Evolutionary conservation across 1,284 basidiomycete species (phyloP).

Genomic region (Ganoderma sinense): DNA sequence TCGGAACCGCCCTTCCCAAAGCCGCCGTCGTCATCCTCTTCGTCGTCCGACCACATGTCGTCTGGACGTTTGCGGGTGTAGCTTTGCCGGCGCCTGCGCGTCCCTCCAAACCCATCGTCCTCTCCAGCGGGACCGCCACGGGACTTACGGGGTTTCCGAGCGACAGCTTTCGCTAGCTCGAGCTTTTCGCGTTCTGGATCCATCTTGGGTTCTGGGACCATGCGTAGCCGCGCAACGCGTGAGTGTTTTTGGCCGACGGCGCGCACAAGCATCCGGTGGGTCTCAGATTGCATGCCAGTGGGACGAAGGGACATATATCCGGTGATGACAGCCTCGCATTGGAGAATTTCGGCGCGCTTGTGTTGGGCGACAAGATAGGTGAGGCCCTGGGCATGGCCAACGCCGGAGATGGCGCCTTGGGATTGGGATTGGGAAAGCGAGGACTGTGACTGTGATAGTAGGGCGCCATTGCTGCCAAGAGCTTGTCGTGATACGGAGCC

Average conservation of each 20-base stretch:
- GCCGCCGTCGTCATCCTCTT: conserved; percentile 47
- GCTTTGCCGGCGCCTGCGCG: conserved; percentile 45
- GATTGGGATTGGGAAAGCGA: conserved; percentile 28
- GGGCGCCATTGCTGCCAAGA: conserved; percentile 51
- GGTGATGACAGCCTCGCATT: conserved; percentile 84
- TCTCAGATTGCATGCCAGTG: conserved; percentile 89
- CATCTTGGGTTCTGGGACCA: conserved; percentile 75
- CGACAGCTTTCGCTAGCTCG: conserved; percentile 70
- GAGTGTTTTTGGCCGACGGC: conserved; percentile 87
- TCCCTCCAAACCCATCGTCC: conserved; percentile 54
- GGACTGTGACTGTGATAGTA: conserved; percentile 24
- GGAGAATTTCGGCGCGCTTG: conserved; percentile 84
- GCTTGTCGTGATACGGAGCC: conserved; percentile 63
- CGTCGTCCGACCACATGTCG: conserved; percentile 54
- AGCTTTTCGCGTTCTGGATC: conserved; percentile 78
- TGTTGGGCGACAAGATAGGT: conserved; percentile 93
- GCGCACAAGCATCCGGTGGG: conserved; percentile 88
- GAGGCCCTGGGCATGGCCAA: conserved; percentile 67
- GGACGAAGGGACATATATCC: conserved; percentile 88
- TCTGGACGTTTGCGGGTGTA: conserved; percentile 45
- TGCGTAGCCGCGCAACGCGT: conserved; percentile 78
- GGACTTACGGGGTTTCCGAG: conserved; percentile 68
- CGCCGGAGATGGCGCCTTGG: conserved; percentile 11
- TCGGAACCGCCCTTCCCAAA: conserved; percentile 66
- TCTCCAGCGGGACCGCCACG: conserved; percentile 50